Evolutionary conservation across 2,329 filamentous ascomycete genomes (phyloP).

Genomic region (Lasiodiplodia theobromae): DNA sequence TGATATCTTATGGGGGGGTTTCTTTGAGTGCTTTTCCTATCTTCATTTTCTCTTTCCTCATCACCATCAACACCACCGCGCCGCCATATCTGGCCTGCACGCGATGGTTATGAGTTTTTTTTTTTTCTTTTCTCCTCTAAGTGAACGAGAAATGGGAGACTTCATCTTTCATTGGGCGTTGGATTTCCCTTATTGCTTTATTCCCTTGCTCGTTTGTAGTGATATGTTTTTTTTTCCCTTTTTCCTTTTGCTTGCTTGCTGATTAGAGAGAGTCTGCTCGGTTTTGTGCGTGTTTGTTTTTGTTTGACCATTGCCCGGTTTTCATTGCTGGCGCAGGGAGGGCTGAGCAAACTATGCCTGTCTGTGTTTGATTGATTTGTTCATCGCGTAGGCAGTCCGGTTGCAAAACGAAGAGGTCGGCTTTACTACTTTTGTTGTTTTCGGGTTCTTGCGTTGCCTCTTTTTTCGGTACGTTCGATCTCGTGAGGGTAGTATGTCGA

Average conservation of each 20-base stretch:
- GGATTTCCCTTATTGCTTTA: neutral
- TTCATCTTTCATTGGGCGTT: constrained; percentile 13
- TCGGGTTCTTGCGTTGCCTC: neutral
- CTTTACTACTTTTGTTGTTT: neutral
- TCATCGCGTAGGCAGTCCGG: neutral
- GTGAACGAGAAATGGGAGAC: constrained; percentile 8
- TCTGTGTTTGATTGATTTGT: neutral
- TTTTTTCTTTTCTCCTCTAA: neutral
- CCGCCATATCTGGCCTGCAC: neutral
- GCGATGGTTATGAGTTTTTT: neutral
- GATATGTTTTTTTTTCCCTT: neutral
- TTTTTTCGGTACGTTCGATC: neutral
- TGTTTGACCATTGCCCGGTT: neutral
- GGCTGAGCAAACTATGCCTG: neutral
- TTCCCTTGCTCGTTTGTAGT: constrained; percentile 5
- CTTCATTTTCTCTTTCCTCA: neutral
- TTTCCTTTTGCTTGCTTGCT: neutral
- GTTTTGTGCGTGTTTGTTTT: neutral
- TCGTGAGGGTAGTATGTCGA: neutral
- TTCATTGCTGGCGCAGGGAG: neutral
- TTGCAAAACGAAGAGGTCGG: neutral
- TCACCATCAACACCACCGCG: neutral
- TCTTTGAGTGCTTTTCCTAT: neutral
- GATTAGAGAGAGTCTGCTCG: neutral
- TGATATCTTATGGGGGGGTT: neutral